Base-by-base conservation (phyloP, 2,329 filamentous ascomycete species). In the Nigrograna mackinnonii region DNA sequence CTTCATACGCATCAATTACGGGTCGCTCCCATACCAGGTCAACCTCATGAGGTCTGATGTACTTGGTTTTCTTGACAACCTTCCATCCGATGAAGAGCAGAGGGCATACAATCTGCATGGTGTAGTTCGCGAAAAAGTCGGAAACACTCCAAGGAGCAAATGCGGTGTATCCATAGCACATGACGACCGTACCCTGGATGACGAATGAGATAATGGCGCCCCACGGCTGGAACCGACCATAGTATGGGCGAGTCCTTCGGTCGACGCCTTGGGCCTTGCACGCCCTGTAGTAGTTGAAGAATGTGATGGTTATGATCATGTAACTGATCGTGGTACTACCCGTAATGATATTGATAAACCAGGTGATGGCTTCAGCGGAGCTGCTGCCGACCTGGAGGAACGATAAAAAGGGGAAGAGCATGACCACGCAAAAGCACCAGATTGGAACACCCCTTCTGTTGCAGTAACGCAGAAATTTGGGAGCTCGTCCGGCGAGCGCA, bases 311-410 rank as follows among this genome's bases (percentile, higher is more conserved):
- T 64, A 80, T 79, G 57, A 78, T 71, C 24, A 45, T 42, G 44
- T 39, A 52, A 37, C 48, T 44, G 30, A 52, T 28, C 18, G 47
- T 37, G 54, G 86, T 83, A 0, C 85, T 86, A 0, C 86, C 84
- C 11, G 86, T 88, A 11, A 87, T 75, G 59, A 87, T 64, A 37
- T 79, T 84, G 19, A 87, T 90, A 84, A 28, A 83, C 86, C 87
- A 91, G 35, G 76, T 76, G 49, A 91, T 71, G 1, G 91, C 88
- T 20, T 84, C 80, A 4, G 86, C 79, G 0, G 83, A 78, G 44
- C 76, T 76, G 48, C 81, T 78, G 6, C 81, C 85, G n/a, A 92
- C 77, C 64, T 91, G 85, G 35, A 90, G 71, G 64, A 89, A 91
- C 3, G 83, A 79, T 5, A 91, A 71, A 1, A 88, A 70, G 2